Evolutionary conservation across 345 rosid species (phyloP).

Genomic region (Corchorus olitorius): DNA sequence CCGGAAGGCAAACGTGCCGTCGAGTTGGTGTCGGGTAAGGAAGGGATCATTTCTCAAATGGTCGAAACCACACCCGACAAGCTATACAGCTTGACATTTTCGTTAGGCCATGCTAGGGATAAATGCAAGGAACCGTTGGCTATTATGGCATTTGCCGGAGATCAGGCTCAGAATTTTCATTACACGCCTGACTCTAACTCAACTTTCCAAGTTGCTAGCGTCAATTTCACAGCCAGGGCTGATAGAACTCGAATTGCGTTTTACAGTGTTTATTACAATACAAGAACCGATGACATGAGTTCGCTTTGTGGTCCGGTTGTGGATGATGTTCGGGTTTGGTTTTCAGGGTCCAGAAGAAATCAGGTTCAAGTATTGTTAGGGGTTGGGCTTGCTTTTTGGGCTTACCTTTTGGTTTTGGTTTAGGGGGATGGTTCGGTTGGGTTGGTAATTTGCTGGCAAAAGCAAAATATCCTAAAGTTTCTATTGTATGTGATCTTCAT

Average conservation of each 20-base stretch:
- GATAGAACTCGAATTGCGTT: slow-evolving; percentile 88
- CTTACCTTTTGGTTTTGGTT: slow-evolving; percentile 39
- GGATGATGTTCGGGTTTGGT: slow-evolving; percentile 89
- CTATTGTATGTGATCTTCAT: slow-evolving; percentile 6
- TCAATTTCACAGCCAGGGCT: slow-evolving; percentile 90
- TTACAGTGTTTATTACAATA: slow-evolving; percentile 89
- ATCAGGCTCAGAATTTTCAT: slow-evolving; percentile 80
- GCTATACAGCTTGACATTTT: slow-evolving; percentile 58
- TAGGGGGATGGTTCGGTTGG: slow-evolving; percentile 24
- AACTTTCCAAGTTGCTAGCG: slow-evolving; percentile 50
- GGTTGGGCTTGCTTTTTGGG: slow-evolving; percentile 38
- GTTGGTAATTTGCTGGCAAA: slow-evolving; percentile 11
- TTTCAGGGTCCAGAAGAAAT: slow-evolving; percentile 41
- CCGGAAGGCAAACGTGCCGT: slow-evolving; percentile 87
- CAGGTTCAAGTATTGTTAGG: slow-evolving; percentile 32
- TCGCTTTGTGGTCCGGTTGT: slow-evolving; percentile 96
- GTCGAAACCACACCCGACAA: slow-evolving; percentile 69
- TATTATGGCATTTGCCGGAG: slow-evolving; percentile 91
- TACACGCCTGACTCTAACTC: slow-evolving; percentile 78
- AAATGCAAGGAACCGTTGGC: slow-evolving; percentile 91
- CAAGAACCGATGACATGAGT: slow-evolving; percentile 94
- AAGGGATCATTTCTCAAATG: slow-evolving; percentile 95
- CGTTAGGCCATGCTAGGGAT: slow-evolving; percentile 85
- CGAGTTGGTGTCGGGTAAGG: slow-evolving; percentile 90
- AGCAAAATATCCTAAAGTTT: slow-evolving; percentile 10